Evolutionary conservation across 257 asterid species (phyloP).

Genomic region (Apocynum venetum): DNA sequence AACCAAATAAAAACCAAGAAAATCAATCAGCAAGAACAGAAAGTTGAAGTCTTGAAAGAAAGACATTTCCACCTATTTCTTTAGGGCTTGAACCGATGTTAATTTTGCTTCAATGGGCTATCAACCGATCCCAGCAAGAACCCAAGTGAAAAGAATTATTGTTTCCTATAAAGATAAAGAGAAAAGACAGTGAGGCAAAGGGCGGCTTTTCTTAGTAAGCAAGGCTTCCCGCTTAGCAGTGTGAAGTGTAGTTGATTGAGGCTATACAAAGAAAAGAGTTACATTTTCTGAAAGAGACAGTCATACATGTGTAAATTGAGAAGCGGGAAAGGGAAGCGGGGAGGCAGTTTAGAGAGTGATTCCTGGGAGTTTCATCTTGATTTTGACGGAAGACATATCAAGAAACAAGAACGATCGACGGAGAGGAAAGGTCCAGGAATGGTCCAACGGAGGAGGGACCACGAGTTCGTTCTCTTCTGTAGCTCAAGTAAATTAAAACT

Average conservation of each 20-base stretch:
- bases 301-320: too few species aligned
- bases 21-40: background rate
- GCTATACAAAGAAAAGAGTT: background rate
- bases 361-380: too few species aligned
- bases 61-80: background rate
- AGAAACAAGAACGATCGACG: too few species aligned
- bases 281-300: too few species aligned
- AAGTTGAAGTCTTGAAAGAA: background rate
- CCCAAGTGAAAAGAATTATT: background rate
- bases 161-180: background rate
- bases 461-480: too few species aligned
- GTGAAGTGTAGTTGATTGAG: background rate
- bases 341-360: too few species aligned
- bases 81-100: background rate
- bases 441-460: too few species aligned
- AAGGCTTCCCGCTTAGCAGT: background rate
- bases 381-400: too few species aligned
- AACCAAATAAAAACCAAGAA: background rate
- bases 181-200: background rate
- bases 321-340: too few species aligned
- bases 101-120: background rate
- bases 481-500: too few species aligned
- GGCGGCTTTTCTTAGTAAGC: background rate
- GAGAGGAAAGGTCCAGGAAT: too few species aligned
- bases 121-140: background rate